Percentiles rank a stretch among this genome's conserved stretches.
Conservation (phyloP, 1,284 basidiomycete genomes). For the Afroboletus lepidellus region DNA sequence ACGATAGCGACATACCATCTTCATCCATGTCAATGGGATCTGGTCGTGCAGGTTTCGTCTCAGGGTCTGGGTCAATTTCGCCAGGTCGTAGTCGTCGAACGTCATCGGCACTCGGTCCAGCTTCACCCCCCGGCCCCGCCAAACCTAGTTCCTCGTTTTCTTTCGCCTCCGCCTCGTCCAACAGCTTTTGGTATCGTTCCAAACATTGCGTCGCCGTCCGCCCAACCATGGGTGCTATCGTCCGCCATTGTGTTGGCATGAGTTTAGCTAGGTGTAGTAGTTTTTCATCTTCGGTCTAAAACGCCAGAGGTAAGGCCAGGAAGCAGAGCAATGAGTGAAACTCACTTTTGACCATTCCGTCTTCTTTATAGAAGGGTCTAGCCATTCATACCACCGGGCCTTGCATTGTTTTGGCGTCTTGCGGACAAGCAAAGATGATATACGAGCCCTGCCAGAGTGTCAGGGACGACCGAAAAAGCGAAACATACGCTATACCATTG, state of each 20-base stretch:
- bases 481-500: constrained; percentile 63
- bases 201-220: constrained; percentile 98
- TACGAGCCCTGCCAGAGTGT: constrained; percentile 77
- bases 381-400: constrained; percentile 99
- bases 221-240: constrained; percentile 98
- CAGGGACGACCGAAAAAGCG: background rate
- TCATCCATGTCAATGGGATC: constrained; percentile 99
- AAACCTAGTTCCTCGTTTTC: constrained; percentile 92
- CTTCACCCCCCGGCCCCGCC: constrained; percentile 76
- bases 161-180: constrained; percentile 96
- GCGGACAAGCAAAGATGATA: constrained; percentile 94
- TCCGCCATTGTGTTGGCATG: constrained; percentile 99
- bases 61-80: constrained; percentile 98
- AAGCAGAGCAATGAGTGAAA: too few species aligned
- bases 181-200: constrained; percentile 95
- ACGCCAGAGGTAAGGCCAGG: background rate
- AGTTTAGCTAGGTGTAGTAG: constrained; percentile 96
- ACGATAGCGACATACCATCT: constrained; percentile 61
- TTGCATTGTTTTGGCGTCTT: constrained; percentile 99
- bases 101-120: constrained; percentile 89
- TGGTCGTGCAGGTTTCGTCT: constrained; percentile 95
- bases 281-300: constrained; percentile 94
- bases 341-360: constrained; percentile 96
- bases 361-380: constrained; percentile 99
- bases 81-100: constrained; percentile 88